phyloP scores from a whole-genome alignment of 2,329 filamentous ascomycete species.

The Alternaria solani region DNA sequence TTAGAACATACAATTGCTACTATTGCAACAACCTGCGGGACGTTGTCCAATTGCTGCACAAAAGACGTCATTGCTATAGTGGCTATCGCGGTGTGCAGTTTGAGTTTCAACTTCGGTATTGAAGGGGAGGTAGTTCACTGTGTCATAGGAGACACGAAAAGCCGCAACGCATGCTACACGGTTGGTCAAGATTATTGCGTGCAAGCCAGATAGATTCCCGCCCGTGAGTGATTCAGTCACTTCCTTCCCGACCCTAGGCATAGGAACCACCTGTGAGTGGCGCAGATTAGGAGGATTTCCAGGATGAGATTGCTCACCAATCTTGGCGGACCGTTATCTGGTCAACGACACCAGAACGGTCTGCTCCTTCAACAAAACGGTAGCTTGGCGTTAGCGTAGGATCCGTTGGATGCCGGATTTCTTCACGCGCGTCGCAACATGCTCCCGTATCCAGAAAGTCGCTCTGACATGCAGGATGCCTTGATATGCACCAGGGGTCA shows the following conservation, averaged over 20 bases:
- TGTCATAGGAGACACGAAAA: background rate
- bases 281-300: background rate
- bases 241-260: background rate
- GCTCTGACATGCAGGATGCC: constrained; percentile 6
- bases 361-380: background rate
- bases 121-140: background rate
- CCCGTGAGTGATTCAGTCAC: background rate
- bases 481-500: background rate
- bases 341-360: background rate
- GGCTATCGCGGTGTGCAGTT: background rate
- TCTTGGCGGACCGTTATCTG: background rate
- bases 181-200: background rate
- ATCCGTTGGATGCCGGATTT: background rate
- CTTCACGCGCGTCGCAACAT: constrained; percentile 17
- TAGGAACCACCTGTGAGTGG: background rate
- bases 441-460: constrained; percentile 4
- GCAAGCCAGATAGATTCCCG: background rate
- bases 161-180: background rate
- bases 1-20: background rate
- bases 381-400: background rate
- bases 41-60: background rate
- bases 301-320: background rate
- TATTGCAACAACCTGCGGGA: background rate
- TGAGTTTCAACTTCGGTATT: background rate
- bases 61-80: background rate